Percentiles rank a stretch among this genome's conserved stretches.
Evolutionary conservation across 2,329 filamentous ascomycete genomes (phyloP).

Genomic region (Penicillium sp.): DNA sequence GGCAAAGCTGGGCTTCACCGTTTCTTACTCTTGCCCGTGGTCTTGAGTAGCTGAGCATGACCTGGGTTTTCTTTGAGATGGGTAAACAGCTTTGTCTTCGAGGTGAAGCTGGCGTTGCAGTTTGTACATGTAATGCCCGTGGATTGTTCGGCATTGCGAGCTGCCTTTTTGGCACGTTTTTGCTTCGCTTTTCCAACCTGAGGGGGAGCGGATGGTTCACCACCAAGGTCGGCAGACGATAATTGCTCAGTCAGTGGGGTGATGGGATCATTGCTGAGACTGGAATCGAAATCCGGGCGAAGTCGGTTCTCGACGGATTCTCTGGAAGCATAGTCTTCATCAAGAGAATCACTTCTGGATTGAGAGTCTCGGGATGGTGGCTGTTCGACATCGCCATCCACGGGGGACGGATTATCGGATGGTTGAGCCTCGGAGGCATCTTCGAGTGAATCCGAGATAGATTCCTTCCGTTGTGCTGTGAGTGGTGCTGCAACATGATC

Average conservation of each 20-base stretch:
- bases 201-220: conserved; percentile 15
- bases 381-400: not conserved
- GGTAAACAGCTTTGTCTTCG: conserved; percentile 70
- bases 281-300: conserved; percentile 16
- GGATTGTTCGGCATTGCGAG: conserved; percentile 31
- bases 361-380: not conserved
- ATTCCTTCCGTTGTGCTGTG: not conserved
- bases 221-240: conserved; percentile 21
- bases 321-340: conserved; percentile 46
- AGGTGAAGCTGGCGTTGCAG: conserved; percentile 77
- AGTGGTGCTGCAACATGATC: not conserved
- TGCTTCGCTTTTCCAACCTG: conserved; percentile 56
- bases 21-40: not conserved
- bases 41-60: conserved; percentile 59
- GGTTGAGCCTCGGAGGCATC: not conserved
- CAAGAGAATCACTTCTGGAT: conserved; percentile 1
- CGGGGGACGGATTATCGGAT: too few relatives aligned
- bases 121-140: conserved; percentile 68
- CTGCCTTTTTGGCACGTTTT: conserved; percentile 54
- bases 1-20: not conserved
- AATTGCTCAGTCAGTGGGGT: conserved; percentile 20
- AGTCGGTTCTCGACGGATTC: conserved; percentile 45
- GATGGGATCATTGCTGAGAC: conserved; percentile 12
- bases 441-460: not conserved
- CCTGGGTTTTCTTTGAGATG: conserved; percentile 64